These are phyloP conservation scores for Exophiala sideris DNA, from an alignment of 2,329 filamentous ascomycete genomes.

Conservation along the genomic window DNA sequence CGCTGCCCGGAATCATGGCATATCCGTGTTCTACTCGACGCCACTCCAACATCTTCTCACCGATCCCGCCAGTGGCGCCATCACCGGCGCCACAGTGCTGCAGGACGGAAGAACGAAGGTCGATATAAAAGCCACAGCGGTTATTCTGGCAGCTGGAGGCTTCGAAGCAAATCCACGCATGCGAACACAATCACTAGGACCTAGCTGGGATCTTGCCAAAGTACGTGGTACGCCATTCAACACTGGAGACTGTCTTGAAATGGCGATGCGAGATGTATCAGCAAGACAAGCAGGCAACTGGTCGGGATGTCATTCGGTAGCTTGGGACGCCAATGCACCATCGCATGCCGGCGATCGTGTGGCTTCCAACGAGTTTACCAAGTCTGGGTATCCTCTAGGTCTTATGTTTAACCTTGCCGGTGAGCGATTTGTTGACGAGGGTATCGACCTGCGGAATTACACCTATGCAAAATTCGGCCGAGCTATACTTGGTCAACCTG, in stretches of 20 bases:
- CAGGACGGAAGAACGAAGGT: slow-evolving; percentile 22
- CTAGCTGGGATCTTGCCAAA: slow-evolving; percentile 60
- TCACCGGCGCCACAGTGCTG: slow-evolving; percentile 16
- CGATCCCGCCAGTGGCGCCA: slow-evolving; percentile 30
- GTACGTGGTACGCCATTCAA: slow-evolving; percentile 65
- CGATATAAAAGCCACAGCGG: not conserved
- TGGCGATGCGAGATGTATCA: slow-evolving; percentile 46
- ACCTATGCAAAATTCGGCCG: slow-evolving; percentile 65
- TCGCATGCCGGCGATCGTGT: slow-evolving; percentile 53
- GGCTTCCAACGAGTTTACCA: slow-evolving; percentile 66
- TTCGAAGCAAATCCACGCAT: slow-evolving; percentile 61
- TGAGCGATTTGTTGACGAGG: slow-evolving; percentile 64
- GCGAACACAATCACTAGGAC: slow-evolving; percentile 54
- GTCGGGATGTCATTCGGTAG: slow-evolving; percentile 62
- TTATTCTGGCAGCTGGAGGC: slow-evolving; percentile 59
- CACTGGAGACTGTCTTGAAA: slow-evolving; percentile 56
- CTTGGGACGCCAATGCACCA: slow-evolving; percentile 63
- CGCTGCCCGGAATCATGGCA: slow-evolving; percentile 40
- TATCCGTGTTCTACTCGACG: slow-evolving; percentile 49
- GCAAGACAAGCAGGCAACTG: slow-evolving; percentile 58
- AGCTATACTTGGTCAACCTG: slow-evolving; percentile 59
- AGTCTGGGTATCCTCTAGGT: slow-evolving; percentile 65
- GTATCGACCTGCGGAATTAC: slow-evolving; percentile 62
- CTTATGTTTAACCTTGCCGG: slow-evolving; percentile 62
- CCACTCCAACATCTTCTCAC: slow-evolving; percentile 42